Evolutionary conservation across 2,329 filamentous ascomycete genomes (phyloP).

Genomic region (Waltergamsia citrina): DNA sequence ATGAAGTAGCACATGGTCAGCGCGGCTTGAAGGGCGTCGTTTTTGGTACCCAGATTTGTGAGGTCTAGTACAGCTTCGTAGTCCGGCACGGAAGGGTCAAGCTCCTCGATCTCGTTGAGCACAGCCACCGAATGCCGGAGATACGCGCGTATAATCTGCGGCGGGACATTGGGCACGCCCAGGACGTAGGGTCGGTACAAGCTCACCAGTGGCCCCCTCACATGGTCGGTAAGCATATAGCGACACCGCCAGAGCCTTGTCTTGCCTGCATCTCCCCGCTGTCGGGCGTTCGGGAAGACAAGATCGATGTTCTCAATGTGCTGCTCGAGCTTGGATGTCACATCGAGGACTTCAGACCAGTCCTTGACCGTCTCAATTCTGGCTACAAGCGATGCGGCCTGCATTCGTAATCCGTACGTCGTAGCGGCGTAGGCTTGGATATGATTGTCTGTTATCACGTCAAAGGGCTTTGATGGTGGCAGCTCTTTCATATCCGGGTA

Average conservation of each 20-base stretch:
- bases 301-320: conserved; percentile 45
- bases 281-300: conserved; percentile 30
- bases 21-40: conserved; percentile 44
- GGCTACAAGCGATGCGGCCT: conserved; percentile 38
- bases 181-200: conserved; percentile 47
- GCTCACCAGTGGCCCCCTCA: conserved; percentile 39
- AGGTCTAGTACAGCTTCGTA: conserved; percentile 40
- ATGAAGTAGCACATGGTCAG: conserved; percentile 48
- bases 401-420: conserved; percentile 38
- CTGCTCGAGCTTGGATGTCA: conserved; percentile 42
- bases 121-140: conserved; percentile 45
- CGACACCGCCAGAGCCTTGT: conserved; percentile 42
- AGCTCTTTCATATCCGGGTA: conserved; percentile 36
- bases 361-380: conserved; percentile 42
- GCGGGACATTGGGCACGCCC: conserved; percentile 37
- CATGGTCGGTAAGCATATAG: conserved; percentile 43
- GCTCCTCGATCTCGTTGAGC: conserved; percentile 44
- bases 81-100: conserved; percentile 35
- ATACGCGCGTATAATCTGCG: conserved; percentile 41
- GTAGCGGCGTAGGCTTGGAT: conserved; percentile 44
- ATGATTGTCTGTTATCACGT: conserved; percentile 42
- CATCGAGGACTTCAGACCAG: conserved; percentile 41
- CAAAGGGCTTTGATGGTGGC: conserved; percentile 37
- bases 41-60: conserved; percentile 42
- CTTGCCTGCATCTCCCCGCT: conserved; percentile 26